Evolutionary conservation across 1,284 basidiomycete genomes (phyloP).

Genomic region (Agroathelia rolfsii): DNA sequence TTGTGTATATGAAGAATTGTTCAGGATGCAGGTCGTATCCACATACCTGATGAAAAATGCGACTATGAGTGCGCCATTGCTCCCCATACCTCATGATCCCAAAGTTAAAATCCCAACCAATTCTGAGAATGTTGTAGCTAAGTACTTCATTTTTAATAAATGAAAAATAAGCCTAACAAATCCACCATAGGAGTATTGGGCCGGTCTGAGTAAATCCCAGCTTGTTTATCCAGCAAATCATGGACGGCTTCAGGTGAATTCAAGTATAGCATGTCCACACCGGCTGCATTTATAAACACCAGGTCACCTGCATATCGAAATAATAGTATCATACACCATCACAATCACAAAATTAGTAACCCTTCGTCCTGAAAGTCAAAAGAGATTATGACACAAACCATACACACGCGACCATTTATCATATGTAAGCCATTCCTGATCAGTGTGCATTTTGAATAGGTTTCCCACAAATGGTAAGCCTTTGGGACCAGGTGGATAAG

Average conservation of each 20-base stretch:
- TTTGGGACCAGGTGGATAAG: conserved; percentile 21
- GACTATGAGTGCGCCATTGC: conserved; percentile 16
- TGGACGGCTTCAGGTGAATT: conserved; percentile 15
- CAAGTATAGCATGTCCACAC: conserved; percentile 13
- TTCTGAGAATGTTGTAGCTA: conserved; percentile 10
- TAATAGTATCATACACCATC: background rate
- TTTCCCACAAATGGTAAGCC: conserved; percentile 19
- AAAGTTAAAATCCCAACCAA: conserved; percentile 15
- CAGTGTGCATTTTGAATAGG: conserved; percentile 14
- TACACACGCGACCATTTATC: conserved; percentile 15
- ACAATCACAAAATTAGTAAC: too few species aligned
- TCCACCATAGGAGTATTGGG: conserved; percentile 9
- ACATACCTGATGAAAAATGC: conserved; percentile 20
- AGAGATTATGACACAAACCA: conserved; percentile 13
- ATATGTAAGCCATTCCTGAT: conserved; percentile 21
- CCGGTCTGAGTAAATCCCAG: conserved; percentile 14
- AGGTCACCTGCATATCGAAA: conserved; percentile 14
- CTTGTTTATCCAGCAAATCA: conserved; percentile 16
- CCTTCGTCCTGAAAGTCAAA: conserved; percentile 2
- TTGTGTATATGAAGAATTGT: too few species aligned
- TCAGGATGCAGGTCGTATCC: too few species aligned
- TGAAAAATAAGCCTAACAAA: background rate
- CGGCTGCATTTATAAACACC: conserved; percentile 13
- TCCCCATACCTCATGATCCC: conserved; percentile 12
- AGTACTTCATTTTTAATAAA: conserved; percentile 9